Percentiles rank a stretch among this genome's conserved stretches.
phyloP scores from a whole-genome alignment of 805 yeast species.

The Cyberlindnera samutprakarnensis region DNA sequence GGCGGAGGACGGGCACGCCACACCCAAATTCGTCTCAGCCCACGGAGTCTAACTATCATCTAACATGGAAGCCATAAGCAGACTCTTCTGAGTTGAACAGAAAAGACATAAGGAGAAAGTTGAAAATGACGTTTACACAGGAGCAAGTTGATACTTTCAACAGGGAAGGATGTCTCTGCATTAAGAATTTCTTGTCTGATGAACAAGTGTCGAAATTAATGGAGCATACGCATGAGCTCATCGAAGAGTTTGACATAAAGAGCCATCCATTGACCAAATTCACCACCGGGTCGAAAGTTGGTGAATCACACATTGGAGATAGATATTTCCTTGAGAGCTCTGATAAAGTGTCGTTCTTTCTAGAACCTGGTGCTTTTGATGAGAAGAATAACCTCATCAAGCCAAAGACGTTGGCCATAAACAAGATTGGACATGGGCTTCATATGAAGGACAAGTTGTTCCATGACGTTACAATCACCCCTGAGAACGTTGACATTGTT shows the following conservation, averaged over 20 bases:
- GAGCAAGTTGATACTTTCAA: conserved; percentile 45
- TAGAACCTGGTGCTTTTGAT: conserved; percentile 66
- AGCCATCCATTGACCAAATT: conserved; percentile 66
- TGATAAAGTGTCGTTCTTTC: conserved; percentile 61
- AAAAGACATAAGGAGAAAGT: too few species aligned
- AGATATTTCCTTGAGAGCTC: conserved; percentile 62
- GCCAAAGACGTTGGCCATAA: conserved; percentile 51
- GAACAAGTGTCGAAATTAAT: conserved; percentile 35
- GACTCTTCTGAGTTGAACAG: too few species aligned
- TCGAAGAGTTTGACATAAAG: conserved; percentile 40
- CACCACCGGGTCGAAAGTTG: conserved; percentile 42
- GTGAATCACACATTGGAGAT: conserved; percentile 62
- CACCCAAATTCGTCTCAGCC: too few species aligned
- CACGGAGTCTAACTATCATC: too few species aligned
- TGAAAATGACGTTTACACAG: conserved; percentile 6
- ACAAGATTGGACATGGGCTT: conserved; percentile 75
- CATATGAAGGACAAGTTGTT: conserved; percentile 52
- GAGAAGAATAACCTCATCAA: conserved; percentile 40
- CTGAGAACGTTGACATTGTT: conserved; percentile 44
- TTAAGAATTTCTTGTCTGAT: conserved; percentile 44
- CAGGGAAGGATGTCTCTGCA: conserved; percentile 52
- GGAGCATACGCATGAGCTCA: conserved; percentile 35
- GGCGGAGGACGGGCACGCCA: too few species aligned
- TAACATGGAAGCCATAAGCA: too few species aligned
- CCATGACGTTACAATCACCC: conserved; percentile 40